These are phyloP conservation scores for Wickerhamiella infanticola DNA, from an alignment of 1,139 yeast genomes.

Conservation along the genomic window DNA sequence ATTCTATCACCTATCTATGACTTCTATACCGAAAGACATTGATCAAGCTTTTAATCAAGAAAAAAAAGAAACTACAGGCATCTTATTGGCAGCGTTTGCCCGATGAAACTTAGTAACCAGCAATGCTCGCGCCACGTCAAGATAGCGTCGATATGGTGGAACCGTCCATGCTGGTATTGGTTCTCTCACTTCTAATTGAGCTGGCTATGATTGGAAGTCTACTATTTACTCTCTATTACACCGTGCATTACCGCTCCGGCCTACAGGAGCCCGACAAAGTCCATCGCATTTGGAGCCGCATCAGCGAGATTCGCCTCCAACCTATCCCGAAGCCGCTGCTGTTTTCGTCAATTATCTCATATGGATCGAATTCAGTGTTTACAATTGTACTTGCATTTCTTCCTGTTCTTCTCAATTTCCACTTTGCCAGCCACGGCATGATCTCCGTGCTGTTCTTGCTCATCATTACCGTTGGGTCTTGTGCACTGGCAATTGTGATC, in stretches of 20 bases:
- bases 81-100: too few relatives aligned
- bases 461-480: slow-evolving; percentile 7
- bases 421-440: slow-evolving; percentile 2
- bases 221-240: slow-evolving; percentile 12
- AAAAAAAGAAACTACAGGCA: too few relatives aligned
- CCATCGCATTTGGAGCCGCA: slow-evolving; percentile 17
- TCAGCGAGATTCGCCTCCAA: slow-evolving; percentile 16
- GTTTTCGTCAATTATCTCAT: slow-evolving; percentile 14
- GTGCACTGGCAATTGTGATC: slow-evolving; percentile 11
- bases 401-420: slow-evolving; percentile 8
- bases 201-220: slow-evolving; percentile 9
- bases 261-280: slow-evolving; percentile 16
- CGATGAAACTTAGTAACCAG: too few relatives aligned
- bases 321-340: slow-evolving; percentile 14
- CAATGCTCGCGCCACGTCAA: too few relatives aligned
- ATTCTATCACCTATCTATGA: not conserved
- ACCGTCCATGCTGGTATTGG: slow-evolving; percentile 3
- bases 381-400: slow-evolving; percentile 4
- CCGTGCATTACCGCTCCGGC: slow-evolving; percentile 15
- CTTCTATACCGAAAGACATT: too few relatives aligned
- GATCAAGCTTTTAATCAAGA: too few relatives aligned
- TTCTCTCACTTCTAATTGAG: slow-evolving; percentile 10
- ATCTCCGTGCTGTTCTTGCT: slow-evolving; percentile 2
- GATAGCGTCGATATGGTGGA: too few relatives aligned
- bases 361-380: slow-evolving; percentile 13